Evolutionary conservation across 169 alveolate species (phyloP).

Genomic region (Plasmodium gaboni): DNA sequence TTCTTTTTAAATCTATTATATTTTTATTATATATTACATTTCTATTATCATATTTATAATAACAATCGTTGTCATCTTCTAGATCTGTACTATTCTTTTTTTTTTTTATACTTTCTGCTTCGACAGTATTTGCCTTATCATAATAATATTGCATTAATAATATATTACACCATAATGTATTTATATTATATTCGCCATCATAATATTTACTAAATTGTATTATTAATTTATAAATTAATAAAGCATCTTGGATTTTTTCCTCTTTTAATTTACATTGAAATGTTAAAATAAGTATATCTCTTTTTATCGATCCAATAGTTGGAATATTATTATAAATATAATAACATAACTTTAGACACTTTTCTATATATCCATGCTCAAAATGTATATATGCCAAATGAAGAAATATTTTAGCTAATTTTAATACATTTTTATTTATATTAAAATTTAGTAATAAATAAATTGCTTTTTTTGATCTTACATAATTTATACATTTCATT

Average conservation of each 20-base stretch:
- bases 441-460: slow-evolving; percentile 50
- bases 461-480: slow-evolving; percentile 49
- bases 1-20: slow-evolving; percentile 12
- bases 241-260: slow-evolving; percentile 55
- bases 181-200: slow-evolving; percentile 50
- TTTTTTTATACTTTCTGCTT: neutral
- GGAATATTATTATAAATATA: slow-evolving; percentile 64
- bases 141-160: slow-evolving; percentile 51
- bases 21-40: neutral
- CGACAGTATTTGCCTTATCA: slow-evolving; percentile 20
- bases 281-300: slow-evolving; percentile 58
- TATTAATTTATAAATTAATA: slow-evolving; percentile 55
- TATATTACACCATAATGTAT: slow-evolving; percentile 23
- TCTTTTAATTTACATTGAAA: slow-evolving; percentile 71
- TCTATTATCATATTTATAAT: neutral
- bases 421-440: slow-evolving; percentile 43
- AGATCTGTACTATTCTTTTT: neutral
- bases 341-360: slow-evolving; percentile 60
- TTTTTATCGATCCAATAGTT: slow-evolving; percentile 31
- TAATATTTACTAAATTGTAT: slow-evolving; percentile 21
- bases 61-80: neutral
- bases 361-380: slow-evolving; percentile 71
- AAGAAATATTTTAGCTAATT: slow-evolving; percentile 46
- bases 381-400: slow-evolving; percentile 69
- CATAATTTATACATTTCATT: slow-evolving; percentile 67